Percentiles rank a stretch among this genome's conserved stretches.
Conservation (phyloP, 1,284 basidiomycete genomes). For the Apiotrichum montevideense region DNA sequence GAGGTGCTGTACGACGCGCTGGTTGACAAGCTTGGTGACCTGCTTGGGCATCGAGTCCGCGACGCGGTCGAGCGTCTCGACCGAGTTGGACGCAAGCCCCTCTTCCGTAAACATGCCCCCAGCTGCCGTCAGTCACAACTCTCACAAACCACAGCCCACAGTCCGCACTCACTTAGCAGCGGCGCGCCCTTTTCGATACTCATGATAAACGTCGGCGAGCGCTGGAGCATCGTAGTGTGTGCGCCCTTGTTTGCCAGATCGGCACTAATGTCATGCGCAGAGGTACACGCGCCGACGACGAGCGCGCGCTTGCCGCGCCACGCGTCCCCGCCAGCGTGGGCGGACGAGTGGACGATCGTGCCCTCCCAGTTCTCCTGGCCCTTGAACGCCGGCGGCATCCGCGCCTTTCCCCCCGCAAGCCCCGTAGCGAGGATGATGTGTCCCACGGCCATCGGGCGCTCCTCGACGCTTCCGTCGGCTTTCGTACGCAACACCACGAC, state of each 20-base stretch:
- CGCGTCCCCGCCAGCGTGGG: slow-evolving; percentile 52
- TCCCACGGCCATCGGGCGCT: slow-evolving; percentile 52
- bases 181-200: slow-evolving; percentile 50
- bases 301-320: slow-evolving; percentile 57
- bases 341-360: slow-evolving; percentile 54
- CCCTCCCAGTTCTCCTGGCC: slow-evolving; percentile 55
- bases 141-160: no score
- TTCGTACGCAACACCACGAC: slow-evolving; percentile 50
- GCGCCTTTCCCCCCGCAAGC: slow-evolving; percentile 54
- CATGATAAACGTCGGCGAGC: slow-evolving; percentile 60
- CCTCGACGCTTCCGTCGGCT: slow-evolving; percentile 40
- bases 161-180: not conserved
- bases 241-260: slow-evolving; percentile 50
- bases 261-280: slow-evolving; percentile 58
- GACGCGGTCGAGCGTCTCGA: slow-evolving; percentile 53
- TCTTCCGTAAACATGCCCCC: slow-evolving; percentile 51
- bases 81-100: slow-evolving; percentile 26
- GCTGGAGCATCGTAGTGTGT: slow-evolving; percentile 60
- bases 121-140: not conserved
- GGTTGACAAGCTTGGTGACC: slow-evolving; percentile 49
- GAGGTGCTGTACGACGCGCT: slow-evolving; percentile 51
- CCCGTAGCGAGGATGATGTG: slow-evolving; percentile 57
- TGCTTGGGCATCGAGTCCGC: slow-evolving; percentile 51
- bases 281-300: slow-evolving; percentile 31
- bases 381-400: slow-evolving; percentile 48